Evolutionary conservation across 805 yeast genomes (phyloP), one percentile per base, ranked within the genome.

Genomic region (Pichia occidentalis): DNA sequence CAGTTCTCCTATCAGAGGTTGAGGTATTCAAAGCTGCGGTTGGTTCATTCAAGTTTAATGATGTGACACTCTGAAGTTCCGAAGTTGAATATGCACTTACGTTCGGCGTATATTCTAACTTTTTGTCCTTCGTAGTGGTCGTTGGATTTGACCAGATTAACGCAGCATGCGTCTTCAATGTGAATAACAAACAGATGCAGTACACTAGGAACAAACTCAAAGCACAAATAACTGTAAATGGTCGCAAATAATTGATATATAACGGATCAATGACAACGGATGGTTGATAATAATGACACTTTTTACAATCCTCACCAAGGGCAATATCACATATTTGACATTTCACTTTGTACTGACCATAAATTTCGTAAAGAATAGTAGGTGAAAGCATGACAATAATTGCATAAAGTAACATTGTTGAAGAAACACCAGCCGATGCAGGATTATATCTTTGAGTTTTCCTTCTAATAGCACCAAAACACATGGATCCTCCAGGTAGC

Each of bases 381-480:
- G 98, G 98, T 0, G 95, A 83, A 61, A 92, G 77, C 77, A 88
- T 86, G 3, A 85, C 92, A 34, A 87, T 75, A 63, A 86, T 75
- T 3, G 97, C 94, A 65, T 81, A 92, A 37, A 92, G 67, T 36
- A 92, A 67, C 95, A 92, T 85, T 3, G 98, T 92, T 0, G 96
- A 87, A 5, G 95, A 85, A 2, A 92, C 98, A 45, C 97, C 96
- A 0, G 98, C 97, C 39, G 95, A 82, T 29, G 90, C 77, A 1
- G 98, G 97, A 54, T 92, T 92, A 58, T 92, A 92, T 43, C 96
- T 63, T 58, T 90, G 98, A 0, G 97, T 90, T 54, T 92, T 92
- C 39, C 96, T 65, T 42, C 78, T 82, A 25, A 88, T 61, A 0
- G 98, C 97, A 45, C 98, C 98, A 14, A 95, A 95, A 60, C 96